phyloP scores from a whole-genome alignment of 2,329 filamentous ascomycete species.

The Xylariaceae sp. region DNA sequence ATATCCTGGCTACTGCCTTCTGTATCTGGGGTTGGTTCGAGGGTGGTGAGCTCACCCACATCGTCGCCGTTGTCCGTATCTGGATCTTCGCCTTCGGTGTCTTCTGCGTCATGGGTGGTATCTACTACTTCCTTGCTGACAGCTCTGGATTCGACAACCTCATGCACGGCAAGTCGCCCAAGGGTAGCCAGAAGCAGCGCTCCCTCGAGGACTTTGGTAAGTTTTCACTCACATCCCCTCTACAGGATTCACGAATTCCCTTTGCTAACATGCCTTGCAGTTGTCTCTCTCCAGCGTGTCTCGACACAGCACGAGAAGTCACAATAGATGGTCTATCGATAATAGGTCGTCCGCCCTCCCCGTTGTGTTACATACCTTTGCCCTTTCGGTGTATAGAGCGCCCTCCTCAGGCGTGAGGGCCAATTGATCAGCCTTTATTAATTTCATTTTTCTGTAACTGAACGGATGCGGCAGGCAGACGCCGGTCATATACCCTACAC shows the following conservation, averaged over 20 bases:
- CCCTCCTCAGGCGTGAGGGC: conserved; percentile 24
- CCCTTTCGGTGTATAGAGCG: conserved; percentile 29
- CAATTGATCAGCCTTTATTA: conserved; percentile 24
- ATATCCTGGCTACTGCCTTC: conserved; percentile 81
- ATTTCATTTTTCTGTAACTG: conserved; percentile 35
- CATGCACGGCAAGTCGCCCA: conserved; percentile 83
- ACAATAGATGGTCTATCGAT: conserved; percentile 44
- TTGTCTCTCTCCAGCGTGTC: conserved; percentile 83
- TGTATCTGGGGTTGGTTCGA: conserved; percentile 81
- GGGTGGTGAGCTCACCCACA: conserved; percentile 58
- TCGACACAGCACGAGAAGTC: conserved; percentile 90
- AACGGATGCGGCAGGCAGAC: conserved; percentile 32
- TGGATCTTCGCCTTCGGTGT: conserved; percentile 90
- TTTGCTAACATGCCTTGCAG: conserved; percentile 52
- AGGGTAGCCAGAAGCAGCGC: conserved; percentile 76
- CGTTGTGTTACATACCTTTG: conserved; percentile 29
- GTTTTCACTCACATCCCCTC: conserved; percentile 32
- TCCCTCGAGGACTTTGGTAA: conserved; percentile 85
- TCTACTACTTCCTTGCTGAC: conserved; percentile 77
- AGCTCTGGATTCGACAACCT: conserved; percentile 81
- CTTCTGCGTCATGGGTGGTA: conserved; percentile 71
- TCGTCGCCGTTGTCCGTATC: conserved; percentile 79
- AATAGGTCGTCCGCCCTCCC: conserved; percentile 22
- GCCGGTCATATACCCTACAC: conserved; percentile 32
- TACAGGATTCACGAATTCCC: neutral